Conservation (phyloP, 2,329 filamentous ascomycete genomes). For the Aspergillus awamori region DNA sequence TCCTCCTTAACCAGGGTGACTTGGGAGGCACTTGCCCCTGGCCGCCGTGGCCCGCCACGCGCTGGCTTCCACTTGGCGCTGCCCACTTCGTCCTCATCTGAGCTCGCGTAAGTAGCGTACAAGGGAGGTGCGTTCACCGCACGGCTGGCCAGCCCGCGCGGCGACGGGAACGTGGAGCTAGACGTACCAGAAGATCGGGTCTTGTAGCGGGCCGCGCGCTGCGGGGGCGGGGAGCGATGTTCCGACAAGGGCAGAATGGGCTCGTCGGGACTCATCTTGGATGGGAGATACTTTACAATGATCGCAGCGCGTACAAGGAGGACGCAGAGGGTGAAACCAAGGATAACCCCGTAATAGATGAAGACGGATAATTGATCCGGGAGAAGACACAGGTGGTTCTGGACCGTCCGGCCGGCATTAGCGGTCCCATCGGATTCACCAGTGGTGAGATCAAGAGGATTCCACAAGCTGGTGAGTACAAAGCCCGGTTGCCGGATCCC, state of each 20-base stretch:
- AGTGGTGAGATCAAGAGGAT: conserved; percentile 69
- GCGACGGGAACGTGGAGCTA: conserved; percentile 33
- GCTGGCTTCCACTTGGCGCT: conserved; percentile 34
- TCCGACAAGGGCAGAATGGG: conserved; percentile 36
- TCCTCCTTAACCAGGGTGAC: conserved; percentile 57
- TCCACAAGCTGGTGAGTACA: conserved; percentile 85
- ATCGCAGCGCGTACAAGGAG: conserved; percentile 50
- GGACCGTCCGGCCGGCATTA: conserved; percentile 60
- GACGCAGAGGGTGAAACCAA: conserved; percentile 55
- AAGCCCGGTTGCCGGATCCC: conserved; percentile 87
- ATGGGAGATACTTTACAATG: conserved; percentile 29
- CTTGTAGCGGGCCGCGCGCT: conserved; percentile 25
- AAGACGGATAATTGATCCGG: conserved; percentile 87
- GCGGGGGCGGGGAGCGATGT: conserved; percentile 27
- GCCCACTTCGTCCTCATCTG: conserved; percentile 26
- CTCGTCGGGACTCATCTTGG: conserved; percentile 10
- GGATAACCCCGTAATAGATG: conserved; percentile 71
- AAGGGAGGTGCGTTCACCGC: conserved; percentile 26
- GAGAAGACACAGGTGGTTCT: conserved; percentile 87
- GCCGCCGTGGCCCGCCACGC: conserved; percentile 18
- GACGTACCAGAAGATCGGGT: conserved; percentile 36
- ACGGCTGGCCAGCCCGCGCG: conserved; percentile 34
- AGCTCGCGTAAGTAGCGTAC: conserved; percentile 27
- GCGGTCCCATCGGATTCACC: conserved; percentile 34
- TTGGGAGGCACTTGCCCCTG: conserved; percentile 28